Evolutionary conservation across 352 stramenopile species (phyloP).

Genomic region (Globisporangium yorkense): DNA sequence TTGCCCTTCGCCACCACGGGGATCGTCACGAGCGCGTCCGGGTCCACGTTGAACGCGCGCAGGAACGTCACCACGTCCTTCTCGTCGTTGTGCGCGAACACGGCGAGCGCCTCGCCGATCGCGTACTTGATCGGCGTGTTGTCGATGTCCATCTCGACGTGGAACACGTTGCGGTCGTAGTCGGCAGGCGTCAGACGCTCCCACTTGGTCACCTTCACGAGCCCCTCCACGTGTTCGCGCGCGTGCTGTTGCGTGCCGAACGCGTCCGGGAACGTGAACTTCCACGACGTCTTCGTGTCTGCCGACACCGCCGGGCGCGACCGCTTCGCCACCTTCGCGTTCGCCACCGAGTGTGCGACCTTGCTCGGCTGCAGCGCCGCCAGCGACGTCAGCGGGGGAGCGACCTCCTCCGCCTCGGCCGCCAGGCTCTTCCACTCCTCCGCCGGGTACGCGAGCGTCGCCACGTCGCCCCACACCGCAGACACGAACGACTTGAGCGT

Average conservation of each 20-base stretch:
- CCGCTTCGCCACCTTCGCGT: constrained; percentile 30
- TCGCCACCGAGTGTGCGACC: constrained; percentile 33
- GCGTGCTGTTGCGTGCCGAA: constrained; percentile 46
- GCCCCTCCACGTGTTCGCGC: constrained; percentile 62
- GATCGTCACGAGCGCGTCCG: constrained; percentile 61
- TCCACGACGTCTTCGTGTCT: constrained; percentile 59
- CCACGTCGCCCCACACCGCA: constrained; percentile 54
- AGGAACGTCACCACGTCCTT: constrained; percentile 71
- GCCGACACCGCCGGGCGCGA: constrained; percentile 30
- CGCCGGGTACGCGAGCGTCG: constrained; percentile 38
- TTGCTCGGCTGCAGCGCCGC: constrained; percentile 45
- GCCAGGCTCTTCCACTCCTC: constrained; percentile 36
- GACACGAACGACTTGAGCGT: constrained; percentile 50
- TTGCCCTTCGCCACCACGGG: constrained; percentile 58
- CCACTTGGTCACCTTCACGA: constrained; percentile 75
- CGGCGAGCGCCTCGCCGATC: constrained; percentile 76
- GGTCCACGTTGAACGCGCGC: constrained; percentile 54
- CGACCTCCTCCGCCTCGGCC: constrained; percentile 7
- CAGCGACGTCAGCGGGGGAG: constrained; percentile 18
- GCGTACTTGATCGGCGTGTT: constrained; percentile 79
- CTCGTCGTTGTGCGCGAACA: constrained; percentile 83
- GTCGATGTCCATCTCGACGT: constrained; percentile 82
- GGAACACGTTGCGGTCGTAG: constrained; percentile 86
- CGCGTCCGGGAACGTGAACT: constrained; percentile 56
- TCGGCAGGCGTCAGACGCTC: constrained; percentile 69